Percentiles rank a stretch among this genome's conserved stretches.
phyloP scores from a whole-genome alignment of 441 rosid species.

The Populus hybrid region DNA sequence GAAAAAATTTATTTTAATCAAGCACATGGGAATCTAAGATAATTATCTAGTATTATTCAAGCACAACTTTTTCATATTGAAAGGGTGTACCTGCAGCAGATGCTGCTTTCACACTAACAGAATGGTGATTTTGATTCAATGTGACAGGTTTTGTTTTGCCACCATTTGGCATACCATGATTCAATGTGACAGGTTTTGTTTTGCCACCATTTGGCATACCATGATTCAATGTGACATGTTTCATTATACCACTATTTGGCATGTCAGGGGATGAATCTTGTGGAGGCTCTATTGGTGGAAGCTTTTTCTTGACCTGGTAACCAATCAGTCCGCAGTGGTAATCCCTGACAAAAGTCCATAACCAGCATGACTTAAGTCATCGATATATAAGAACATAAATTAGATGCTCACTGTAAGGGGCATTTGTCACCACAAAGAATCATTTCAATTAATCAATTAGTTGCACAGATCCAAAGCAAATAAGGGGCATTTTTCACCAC shows the following conservation, averaged over 20 bases:
- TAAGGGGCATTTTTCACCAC: no score
- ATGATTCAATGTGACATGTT: slow-evolving; percentile 30
- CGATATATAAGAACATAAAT: background rate
- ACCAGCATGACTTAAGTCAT: background rate
- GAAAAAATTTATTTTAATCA: slow-evolving; percentile 2
- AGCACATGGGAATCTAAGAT: slow-evolving; percentile 5
- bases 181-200: slow-evolving; percentile 8
- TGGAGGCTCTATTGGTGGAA: slow-evolving; percentile 29
- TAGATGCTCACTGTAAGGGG: background rate
- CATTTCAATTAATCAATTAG: background rate
- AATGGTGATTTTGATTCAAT: background rate
- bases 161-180: slow-evolving; percentile 26
- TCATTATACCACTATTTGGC: slow-evolving; percentile 22
- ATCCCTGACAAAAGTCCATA: slow-evolving; percentile 52
- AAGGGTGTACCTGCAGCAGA: slow-evolving; percentile 35
- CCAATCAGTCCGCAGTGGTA: slow-evolving; percentile 81
- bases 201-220: slow-evolving; percentile 21
- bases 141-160: background rate
- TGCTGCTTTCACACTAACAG: slow-evolving; percentile 25
- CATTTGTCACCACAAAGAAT: background rate
- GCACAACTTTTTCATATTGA: background rate
- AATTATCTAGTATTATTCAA: background rate
- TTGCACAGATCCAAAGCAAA: background rate
- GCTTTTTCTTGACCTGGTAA: slow-evolving; percentile 53
- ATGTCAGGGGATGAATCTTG: slow-evolving; percentile 27